Evolutionary conservation across 83 land plant species (phyloP), one percentile per base, ranked within the genome.

Genomic region (Picea mariana): DNA sequence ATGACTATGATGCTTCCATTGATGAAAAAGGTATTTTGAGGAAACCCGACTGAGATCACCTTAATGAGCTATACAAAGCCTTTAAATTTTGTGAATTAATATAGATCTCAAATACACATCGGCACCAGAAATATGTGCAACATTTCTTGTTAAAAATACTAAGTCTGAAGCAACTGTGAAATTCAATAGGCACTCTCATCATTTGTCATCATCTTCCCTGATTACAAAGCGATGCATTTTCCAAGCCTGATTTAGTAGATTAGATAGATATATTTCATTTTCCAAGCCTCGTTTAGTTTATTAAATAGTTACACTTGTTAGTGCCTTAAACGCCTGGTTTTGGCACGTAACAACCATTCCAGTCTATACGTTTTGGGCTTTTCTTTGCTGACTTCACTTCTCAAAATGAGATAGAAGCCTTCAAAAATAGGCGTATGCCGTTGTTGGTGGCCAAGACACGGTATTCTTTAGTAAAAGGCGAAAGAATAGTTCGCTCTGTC

Each of bases 401-500:
- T 42, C 47, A 6, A 5, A 42, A 0, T 42, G 47, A 42, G 47
- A 42, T 0, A 42, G 47, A 42, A 42, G 47, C 47, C 47, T 42
- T 6, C 47, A 42, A 42, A 42, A 42, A 42, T 42, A 42, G 7
- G 47, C 47, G 47, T 42, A 42, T 42, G 47, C 47, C 47, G 47
- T 0, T 42, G 47, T 42, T 42, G 47, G 47, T 42, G 47, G 47
- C 47, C 47, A 42, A 42, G 4, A 42, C 47, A 42, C 47, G 47
- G 47, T 42, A 42, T 42, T 92, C 95, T 94, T 94, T 94, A 94
- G 96, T 94, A 94, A 92, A 94, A 94, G 96, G 96, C 93, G 96
- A 94, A 94, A 94, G 96, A 94, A 94, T 94, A 94, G 96, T 94
- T 94, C 91, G 96, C 93, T 93, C 0, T 93, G 95, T 88, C 3